These are phyloP conservation scores for Pseudogymnoascus sp. DNA, from an alignment of 2,329 filamentous ascomycete species.

Conservation along the genomic window DNA sequence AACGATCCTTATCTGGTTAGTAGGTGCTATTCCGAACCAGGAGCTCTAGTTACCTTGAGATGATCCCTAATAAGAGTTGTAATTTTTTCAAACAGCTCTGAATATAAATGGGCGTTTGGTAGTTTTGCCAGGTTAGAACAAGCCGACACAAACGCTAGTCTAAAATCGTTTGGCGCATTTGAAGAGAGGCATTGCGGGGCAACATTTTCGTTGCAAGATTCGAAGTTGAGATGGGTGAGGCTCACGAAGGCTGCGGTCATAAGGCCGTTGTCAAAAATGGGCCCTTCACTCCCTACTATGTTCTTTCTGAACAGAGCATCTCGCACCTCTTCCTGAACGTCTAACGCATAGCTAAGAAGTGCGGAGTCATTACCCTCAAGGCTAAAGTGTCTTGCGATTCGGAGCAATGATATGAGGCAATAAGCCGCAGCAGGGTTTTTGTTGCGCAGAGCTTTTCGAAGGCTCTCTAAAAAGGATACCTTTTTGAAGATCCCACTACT, in stretches of 20 bases:
- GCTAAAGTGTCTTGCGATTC: slow-evolving; percentile 56
- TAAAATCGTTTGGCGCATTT: slow-evolving; percentile 51
- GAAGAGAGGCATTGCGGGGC: slow-evolving; percentile 48
- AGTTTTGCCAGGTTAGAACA: slow-evolving; percentile 55
- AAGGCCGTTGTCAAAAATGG: slow-evolving; percentile 52
- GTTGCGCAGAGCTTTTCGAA: slow-evolving; percentile 55
- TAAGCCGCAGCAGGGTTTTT: slow-evolving; percentile 60
- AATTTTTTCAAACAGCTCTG: slow-evolving; percentile 46
- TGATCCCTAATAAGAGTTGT: slow-evolving; percentile 50
- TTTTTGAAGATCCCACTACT: slow-evolving; percentile 57
- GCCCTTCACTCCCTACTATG: slow-evolving; percentile 38
- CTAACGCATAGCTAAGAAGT: slow-evolving; percentile 55
- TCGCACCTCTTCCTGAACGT: slow-evolving; percentile 60
- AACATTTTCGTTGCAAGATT: slow-evolving; percentile 49
- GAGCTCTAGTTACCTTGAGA: slow-evolving; percentile 39
- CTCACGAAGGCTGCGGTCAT: slow-evolving; percentile 61
- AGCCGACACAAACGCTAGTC: slow-evolving; percentile 53
- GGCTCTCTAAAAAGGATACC: slow-evolving; percentile 53
- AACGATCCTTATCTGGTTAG: slow-evolving; percentile 13
- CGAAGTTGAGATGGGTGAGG: slow-evolving; percentile 53
- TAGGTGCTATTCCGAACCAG: not conserved
- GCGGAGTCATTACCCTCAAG: slow-evolving; percentile 48
- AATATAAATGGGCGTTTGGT: slow-evolving; percentile 40
- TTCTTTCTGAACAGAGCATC: slow-evolving; percentile 56
- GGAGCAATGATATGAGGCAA: slow-evolving; percentile 54